Base-by-base conservation (phyloP, 1,284 basidiomycete species). In the Irpex sp. region DNA sequence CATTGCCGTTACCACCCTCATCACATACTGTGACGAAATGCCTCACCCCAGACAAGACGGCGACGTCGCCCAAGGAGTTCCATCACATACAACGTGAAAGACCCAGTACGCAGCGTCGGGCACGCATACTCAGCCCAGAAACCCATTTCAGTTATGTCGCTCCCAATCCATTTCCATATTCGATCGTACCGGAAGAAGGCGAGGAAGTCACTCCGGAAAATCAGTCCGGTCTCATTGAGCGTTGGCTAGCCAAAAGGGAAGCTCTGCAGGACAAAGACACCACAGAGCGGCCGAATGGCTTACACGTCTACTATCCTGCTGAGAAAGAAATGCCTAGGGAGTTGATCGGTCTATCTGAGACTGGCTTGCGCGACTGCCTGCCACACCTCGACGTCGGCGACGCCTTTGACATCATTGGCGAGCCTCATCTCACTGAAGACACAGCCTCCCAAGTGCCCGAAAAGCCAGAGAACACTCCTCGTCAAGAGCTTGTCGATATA, bases 301-400 rank as follows among this genome's bases (percentile, higher is more conserved):
- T 76, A 61, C 77, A 75, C 62, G 83, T 83, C 67, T 83, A 83
- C 65, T 79, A 79, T 52, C 76, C 86, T 3, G 74, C 80, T 65
- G 78, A 83, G 64, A 78, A 90, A 58, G 81, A 89, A 61, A 82
- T 87, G 51, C 79, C 79, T 5, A 81, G 88, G 6, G 80, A 83
- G 52, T 83, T 98, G 9, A 82, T 98, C 15, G 89, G 83, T 9
- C 69, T 91, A 11, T 89, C 93, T 0, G 82, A 86, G 59, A 81
- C 82, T 2, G 87, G 88, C 5, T 72, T 93, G 54, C 75, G 81
- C 15, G 94, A 95, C 65, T 92, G 89, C 70, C 73, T 98, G 11
- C 96, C 97, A 0, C 86, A 91, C 64, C 81, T 99, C 40, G 91
- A 96, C 63, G 86, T 96, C 2, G 96, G 95, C 7, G 92, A 97